Base-by-base conservation (phyloP, 352 stramenopile genomes). In the Pythium scleroteichum region DNA sequence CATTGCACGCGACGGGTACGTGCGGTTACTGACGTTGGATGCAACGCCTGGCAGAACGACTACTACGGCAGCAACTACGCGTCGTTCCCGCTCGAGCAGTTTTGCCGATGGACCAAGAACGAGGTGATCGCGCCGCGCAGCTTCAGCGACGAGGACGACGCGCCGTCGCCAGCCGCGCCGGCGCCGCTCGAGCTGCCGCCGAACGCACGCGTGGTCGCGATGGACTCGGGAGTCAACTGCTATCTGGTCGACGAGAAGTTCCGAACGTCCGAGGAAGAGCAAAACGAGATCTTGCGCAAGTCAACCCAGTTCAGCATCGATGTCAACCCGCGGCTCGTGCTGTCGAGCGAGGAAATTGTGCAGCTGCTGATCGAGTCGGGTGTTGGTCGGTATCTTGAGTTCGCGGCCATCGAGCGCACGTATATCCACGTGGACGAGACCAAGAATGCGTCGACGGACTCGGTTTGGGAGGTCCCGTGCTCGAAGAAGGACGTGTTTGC, bases 401-500 rank as follows among this genome's bases (percentile, higher is more conserved):
- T 97, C 70, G 88, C 87, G 23, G 77, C 85, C 7, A 79, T 97
- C 38, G 85, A 95, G 41, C 79, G 77, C 35, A 89, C 87, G 16
- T 95, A 92, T 63, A 76, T 97, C 48, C 75, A 87, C 40, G 71
- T 87, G 23, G 47, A 72, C 12, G 53, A 53, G 3, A 50, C 62
- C 26, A 53, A 40, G 9, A 39, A 38, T 26, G 17, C 3, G 3
- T 53, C 49, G 8, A 38, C n/a, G 47, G 79, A 87, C 29, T 75
- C 69, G 3, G 72, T 96, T 14, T 94, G 78, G 73, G 64, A 88
- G 19, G 88, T 97, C 22, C 88, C 89, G 41, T 96, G 88, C 70
- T 94, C 83, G 4, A 97, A 97, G 71, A 88, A 88, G 40, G 89
- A 95, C 40, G 88, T 97, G 19, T 96, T 97, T 62, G 82, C 88